A percentile compares a stretch with the other conserved stretches of the same genome.
phyloP scores from a whole-genome alignment of 257 asterid genomes.

The Forsythia viridissima region DNA sequence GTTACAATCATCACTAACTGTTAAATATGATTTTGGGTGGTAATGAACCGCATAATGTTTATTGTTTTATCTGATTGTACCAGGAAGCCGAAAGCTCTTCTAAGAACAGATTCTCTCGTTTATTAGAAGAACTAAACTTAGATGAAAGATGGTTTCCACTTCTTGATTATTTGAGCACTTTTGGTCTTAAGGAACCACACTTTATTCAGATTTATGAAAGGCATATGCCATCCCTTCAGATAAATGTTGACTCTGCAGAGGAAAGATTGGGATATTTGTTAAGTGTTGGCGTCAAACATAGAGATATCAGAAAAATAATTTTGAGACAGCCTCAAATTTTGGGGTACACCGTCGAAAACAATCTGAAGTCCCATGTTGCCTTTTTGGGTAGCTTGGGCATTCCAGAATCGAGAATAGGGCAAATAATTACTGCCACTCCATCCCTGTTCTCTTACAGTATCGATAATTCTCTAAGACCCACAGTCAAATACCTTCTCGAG shows the following conservation, averaged over 20 bases:
- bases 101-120: conserved; percentile 47
- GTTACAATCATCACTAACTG: conserved; percentile 27
- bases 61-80: conserved; percentile 30
- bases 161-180: conserved; percentile 74
- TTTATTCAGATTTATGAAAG: conserved; percentile 88
- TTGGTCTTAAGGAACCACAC: conserved; percentile 82
- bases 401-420: conserved; percentile 86
- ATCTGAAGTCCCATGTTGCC: conserved; percentile 82
- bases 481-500: conserved; percentile 75
- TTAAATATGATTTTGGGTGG: conserved; percentile 1
- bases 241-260: conserved; percentile 70
- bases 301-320: conserved; percentile 74
- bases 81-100: conserved; percentile 46
- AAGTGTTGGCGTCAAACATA: conserved; percentile 79
- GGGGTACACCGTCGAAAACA: conserved; percentile 80
- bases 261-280: conserved; percentile 79
- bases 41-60: conserved; percentile 11
- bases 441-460: conserved; percentile 91
- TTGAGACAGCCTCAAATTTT: conserved; percentile 92
- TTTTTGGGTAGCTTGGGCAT: conserved; percentile 73
- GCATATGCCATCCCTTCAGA: conserved; percentile 96
- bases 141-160: conserved; percentile 83
- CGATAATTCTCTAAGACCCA: conserved; percentile 84
- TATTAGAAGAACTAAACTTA: conserved; percentile 74
- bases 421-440: conserved; percentile 79